A percentile compares a stretch with the other conserved stretches of the same genome.
Conservation (phyloP, 1,139 yeast species). For the Torulaspora pretoriensis region DNA sequence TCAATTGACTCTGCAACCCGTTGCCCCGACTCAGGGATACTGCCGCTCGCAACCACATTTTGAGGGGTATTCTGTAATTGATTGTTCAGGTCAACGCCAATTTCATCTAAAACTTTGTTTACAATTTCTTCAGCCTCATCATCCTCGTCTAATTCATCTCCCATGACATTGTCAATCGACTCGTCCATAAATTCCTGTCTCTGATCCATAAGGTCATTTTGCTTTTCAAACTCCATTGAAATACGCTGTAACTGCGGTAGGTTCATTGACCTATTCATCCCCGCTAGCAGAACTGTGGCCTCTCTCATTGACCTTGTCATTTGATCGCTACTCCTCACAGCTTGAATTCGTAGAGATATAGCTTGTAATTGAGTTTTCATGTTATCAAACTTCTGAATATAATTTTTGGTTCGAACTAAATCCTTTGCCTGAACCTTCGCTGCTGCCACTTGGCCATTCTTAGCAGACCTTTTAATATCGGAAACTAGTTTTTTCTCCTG, state of each 20-base stretch:
- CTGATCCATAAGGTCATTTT: conserved; percentile 96
- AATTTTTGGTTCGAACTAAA: conserved; percentile 76
- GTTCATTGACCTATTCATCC: conserved; percentile 88
- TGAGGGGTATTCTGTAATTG: conserved; percentile 67
- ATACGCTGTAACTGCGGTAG: conserved; percentile 83
- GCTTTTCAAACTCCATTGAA: conserved; percentile 92
- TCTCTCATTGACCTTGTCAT: conserved; percentile 95
- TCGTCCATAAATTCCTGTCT: conserved; percentile 99
- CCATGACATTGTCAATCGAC: conserved; percentile 94
- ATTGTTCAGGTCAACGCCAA: conserved; percentile 79
- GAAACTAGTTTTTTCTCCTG: conserved; percentile 84
- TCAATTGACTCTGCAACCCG: conserved; percentile 52
- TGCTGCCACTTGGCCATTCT: conserved; percentile 80
- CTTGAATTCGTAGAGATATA: conserved; percentile 80
- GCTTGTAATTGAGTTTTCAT: conserved; percentile 97
- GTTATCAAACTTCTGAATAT: conserved; percentile 80
- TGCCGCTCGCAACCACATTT: conserved; percentile 40
- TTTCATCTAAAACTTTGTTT: conserved; percentile 87
- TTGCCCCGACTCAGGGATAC: conserved; percentile 33
- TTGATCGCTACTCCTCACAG: conserved; percentile 89
- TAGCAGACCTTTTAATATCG: conserved; percentile 89
- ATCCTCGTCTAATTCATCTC: conserved; percentile 67
- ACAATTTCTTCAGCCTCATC: conserved; percentile 94
- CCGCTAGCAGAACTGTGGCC: conserved; percentile 80
- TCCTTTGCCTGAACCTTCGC: conserved; percentile 96